A percentile compares a stretch with the other conserved stretches of the same genome.
These are phyloP conservation scores for Bullera alba DNA, from an alignment of 768 basidiomycete genomes.

Conservation along the genomic window DNA sequence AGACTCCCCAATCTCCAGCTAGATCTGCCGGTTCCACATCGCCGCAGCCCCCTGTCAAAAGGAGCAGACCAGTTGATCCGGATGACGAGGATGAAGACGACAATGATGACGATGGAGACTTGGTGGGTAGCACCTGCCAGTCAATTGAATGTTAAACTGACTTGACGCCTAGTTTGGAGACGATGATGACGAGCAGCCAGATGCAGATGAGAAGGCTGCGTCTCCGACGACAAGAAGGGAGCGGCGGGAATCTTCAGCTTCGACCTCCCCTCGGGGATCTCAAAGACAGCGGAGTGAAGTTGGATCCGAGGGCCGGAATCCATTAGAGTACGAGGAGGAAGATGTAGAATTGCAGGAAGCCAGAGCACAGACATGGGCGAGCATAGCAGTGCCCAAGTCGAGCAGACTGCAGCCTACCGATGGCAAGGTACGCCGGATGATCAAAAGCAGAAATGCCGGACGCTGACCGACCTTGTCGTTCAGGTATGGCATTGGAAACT, in stretches of 20 bases:
- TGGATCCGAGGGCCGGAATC: conserved; percentile 11
- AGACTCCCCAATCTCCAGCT: too few species aligned
- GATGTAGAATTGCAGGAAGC: conserved; percentile 22
- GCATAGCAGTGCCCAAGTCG: conserved; percentile 77
- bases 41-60: too few species aligned
- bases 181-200: conserved; percentile 9
- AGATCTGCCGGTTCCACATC: neutral
- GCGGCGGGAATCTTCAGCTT: neutral
- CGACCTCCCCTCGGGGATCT: conserved; percentile 2
- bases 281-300: neutral
- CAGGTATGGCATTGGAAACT: conserved; percentile 88
- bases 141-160: neutral
- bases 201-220: neutral
- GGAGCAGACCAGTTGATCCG: neutral
- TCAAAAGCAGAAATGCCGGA: conserved; percentile 5
- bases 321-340: conserved; percentile 47
- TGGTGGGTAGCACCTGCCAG: conserved; percentile 6
- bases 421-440: conserved; percentile 61
- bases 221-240: neutral
- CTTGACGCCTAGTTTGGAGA: conserved; percentile 5
- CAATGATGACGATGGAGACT: conserved; percentile 11
- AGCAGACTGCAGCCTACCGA: conserved; percentile 73
- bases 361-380: conserved; percentile 46
- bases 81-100: conserved; percentile 3
- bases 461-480: neutral